Base-by-base conservation (phyloP, 2,329 filamentous ascomycete genomes). In the Lasiodiplodia gonubiensis region DNA sequence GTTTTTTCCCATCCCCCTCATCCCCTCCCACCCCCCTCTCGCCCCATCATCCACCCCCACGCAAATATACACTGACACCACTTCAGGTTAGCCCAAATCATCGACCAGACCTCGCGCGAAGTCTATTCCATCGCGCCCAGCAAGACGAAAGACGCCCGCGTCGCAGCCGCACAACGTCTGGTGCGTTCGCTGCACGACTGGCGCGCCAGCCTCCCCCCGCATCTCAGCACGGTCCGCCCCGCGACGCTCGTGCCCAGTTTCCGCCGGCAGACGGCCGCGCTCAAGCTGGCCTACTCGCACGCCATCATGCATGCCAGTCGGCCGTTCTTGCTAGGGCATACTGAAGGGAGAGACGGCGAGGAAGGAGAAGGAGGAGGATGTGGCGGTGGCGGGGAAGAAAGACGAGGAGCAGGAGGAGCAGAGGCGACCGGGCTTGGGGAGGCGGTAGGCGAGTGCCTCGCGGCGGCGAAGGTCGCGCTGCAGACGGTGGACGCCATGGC, bases 171-270 rank as follows among this genome's bases (percentile, higher is more conserved):
- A 0, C 75, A 80, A 55, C 72, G 76, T 1, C 71, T 83, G 2
- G 80, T 77, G 3, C 69, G 72, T 1, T 75, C 80, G 12, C 72
- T 86, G 0, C 49, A 72, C 2, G 60, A 71, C 7, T 79, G 76
- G 77, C 71, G 69, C 46, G 67, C 70, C 21, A 70, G 69, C 6
- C 70, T 85, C 0, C 84, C 83, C 0, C 75, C 80, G 0, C 78
- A 84, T 4, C 76, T 85, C 0, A 78, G 81, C 4, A 78, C 78
- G 0, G 76, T 85, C 12, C 76, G 78, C 2, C 82, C 82, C 0
- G 80, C 79, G 0, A 83, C 80, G 66, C 73, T 85, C 1, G 81
- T 85, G 12, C 79, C 80, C 0, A 79, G 76, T 5, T 83, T 85
- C 51, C 74, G 75, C 8, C 69, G 77, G 2, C 77, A 79, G 67